A percentile compares a stretch with the other conserved stretches of the same genome.
Conservation (phyloP, 495 filamentous ascomycete species). For the Pseudevernia furfuracea region DNA sequence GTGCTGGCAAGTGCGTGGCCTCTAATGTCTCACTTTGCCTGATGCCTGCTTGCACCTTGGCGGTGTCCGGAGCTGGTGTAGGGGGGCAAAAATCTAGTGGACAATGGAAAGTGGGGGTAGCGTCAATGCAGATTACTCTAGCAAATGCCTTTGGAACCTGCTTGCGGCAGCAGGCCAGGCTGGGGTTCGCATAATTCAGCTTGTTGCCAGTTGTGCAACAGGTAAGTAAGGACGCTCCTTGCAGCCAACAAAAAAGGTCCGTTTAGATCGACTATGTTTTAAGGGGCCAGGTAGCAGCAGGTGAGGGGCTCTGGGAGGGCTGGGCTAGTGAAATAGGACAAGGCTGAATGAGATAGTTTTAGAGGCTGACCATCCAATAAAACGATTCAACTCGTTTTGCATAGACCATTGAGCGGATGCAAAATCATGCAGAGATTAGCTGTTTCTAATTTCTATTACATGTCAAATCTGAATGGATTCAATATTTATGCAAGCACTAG, state of each 20-base stretch:
- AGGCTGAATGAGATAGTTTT: too few relatives aligned
- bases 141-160: not conserved
- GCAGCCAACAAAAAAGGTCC: not conserved
- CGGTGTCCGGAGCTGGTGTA: not conserved
- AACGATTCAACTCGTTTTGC: too few relatives aligned
- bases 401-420: too few relatives aligned
- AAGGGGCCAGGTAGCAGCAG: too few relatives aligned
- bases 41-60: not conserved
- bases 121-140: not conserved
- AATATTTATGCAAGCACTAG: too few relatives aligned
- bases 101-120: not conserved
- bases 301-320: too few relatives aligned
- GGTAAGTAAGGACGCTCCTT: not conserved
- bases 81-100: not conserved
- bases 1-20: not conserved
- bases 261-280: too few relatives aligned
- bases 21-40: not conserved
- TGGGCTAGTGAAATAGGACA: too few relatives aligned
- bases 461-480: too few relatives aligned
- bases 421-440: too few relatives aligned
- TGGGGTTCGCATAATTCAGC: not conserved
- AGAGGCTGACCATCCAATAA: too few relatives aligned
- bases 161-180: not conserved
- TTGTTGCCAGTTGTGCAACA: not conserved
- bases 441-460: too few relatives aligned